These are phyloP conservation scores for Datisca glomerata DNA, from an alignment of 306 rosid genomes.

Conservation along the genomic window DNA sequence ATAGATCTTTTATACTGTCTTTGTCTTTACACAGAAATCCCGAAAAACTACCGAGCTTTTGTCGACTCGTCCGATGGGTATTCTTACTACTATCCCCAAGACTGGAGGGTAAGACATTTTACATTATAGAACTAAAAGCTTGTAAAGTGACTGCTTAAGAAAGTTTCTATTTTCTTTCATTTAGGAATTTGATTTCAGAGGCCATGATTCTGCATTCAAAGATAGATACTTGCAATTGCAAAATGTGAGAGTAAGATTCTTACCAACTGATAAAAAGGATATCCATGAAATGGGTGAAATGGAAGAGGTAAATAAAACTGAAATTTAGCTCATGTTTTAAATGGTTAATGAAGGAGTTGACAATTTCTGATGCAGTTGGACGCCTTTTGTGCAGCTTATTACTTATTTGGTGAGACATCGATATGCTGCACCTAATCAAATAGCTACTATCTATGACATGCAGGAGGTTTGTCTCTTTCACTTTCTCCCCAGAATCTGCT, in stretches of 20 bases:
- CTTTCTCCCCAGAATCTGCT: conserved; percentile 5
- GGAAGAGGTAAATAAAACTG: conserved; percentile 52
- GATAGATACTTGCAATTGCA: conserved; percentile 70
- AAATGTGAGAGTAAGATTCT: conserved; percentile 82
- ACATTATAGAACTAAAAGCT: conserved; percentile 2
- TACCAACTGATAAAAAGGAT: conserved; percentile 80
- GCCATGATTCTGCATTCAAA: conserved; percentile 94
- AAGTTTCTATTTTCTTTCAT: conserved; percentile 8
- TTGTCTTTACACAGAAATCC: conserved; percentile 38
- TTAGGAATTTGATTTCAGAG: conserved; percentile 89
- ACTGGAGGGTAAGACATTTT: conserved; percentile 77
- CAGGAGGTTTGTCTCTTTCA: conserved; percentile 46
- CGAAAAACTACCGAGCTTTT: conserved; percentile 51
- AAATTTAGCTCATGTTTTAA: neutral
- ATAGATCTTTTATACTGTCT: neutral
- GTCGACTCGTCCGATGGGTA: conserved; percentile 81
- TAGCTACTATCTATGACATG: conserved; percentile 49
- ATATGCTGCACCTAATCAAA: conserved; percentile 84
- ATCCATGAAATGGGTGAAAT: conserved; percentile 79
- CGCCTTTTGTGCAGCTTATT: conserved; percentile 34
- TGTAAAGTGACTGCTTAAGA: neutral
- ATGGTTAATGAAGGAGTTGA: conserved; percentile 7
- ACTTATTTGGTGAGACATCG: conserved; percentile 52
- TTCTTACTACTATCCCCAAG: conserved; percentile 70
- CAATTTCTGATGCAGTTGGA: too few relatives aligned